Evolutionary conservation across 805 yeast species (phyloP).

Genomic region (Starmerella stigmatis): DNA sequence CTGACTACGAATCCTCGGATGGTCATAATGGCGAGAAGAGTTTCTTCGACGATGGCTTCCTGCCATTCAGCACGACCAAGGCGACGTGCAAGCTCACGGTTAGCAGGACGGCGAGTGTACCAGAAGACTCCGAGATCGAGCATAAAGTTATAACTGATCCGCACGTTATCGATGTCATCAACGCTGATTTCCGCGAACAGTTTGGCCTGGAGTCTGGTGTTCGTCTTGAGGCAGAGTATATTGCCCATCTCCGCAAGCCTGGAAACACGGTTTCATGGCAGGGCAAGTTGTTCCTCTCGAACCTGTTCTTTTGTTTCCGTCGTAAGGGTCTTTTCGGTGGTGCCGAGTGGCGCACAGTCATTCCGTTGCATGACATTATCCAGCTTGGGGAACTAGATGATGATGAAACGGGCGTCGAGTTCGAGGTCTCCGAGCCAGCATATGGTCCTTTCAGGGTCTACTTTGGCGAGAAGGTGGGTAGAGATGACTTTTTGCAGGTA

Average conservation of each 20-base stretch:
- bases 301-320: slow-evolving; percentile 62
- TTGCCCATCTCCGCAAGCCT: slow-evolving; percentile 15
- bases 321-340: slow-evolving; percentile 67
- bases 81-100: slow-evolving; percentile 6
- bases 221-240: slow-evolving; percentile 52
- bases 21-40: background rate
- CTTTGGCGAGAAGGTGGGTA: slow-evolving; percentile 2
- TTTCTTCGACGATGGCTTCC: slow-evolving; percentile 6
- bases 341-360: slow-evolving; percentile 50
- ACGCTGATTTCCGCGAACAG: slow-evolving; percentile 50
- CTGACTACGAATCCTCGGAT: slow-evolving; percentile 9
- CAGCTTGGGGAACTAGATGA: slow-evolving; percentile 4
- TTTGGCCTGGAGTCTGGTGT: slow-evolving; percentile 52
- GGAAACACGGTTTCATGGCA: slow-evolving; percentile 11
- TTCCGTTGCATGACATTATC: slow-evolving; percentile 58
- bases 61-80: slow-evolving; percentile 4
- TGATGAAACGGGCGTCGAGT: background rate
- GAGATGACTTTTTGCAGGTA: slow-evolving; percentile 6
- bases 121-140: background rate
- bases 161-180: slow-evolving; percentile 35
- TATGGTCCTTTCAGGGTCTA: slow-evolving; percentile 12
- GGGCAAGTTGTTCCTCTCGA: slow-evolving; percentile 71
- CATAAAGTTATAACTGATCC: background rate
- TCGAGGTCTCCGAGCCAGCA: slow-evolving; percentile 19
- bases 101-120: background rate